Base-by-base conservation (phyloP, 148 eudicot species). In the Chenopodium formosanum region DNA sequence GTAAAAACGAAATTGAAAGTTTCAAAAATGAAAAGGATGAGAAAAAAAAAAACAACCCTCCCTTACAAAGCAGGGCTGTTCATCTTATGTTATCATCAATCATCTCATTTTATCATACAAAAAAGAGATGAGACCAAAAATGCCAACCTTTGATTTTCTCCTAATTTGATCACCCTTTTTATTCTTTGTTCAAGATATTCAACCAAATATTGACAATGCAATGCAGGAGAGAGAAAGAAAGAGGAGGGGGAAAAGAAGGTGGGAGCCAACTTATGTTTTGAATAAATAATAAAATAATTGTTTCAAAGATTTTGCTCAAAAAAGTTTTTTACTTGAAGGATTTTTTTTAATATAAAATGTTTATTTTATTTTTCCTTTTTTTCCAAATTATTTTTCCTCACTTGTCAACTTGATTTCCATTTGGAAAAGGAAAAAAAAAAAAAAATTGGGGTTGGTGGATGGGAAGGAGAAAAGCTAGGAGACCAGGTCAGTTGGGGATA, bases 401-500 rank as follows among this genome's bases (percentile, higher is more conserved):
- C 46, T 53, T 66, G 81, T 73, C 70, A 66, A 78, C 80, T 66
- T 66, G 52, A 73, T 78, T 74, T 58, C 71, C 84, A 72, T 85
- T 75, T 62, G 79, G 74, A 73, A 72, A 27, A 70, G 23, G 2
- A 3, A 47, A 58, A 32, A 27, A 70, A 32, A 11, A 3, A 47
- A 58, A 32, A 80, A 0, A 1, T 34, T 63, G 56, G 79, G 80
- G 77, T 53, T 81, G 86, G 87, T 84, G 81, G 73, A 81, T 86
- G 87, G 72, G 80, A 64, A 76, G 83, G 84, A 80, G 82, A 78
- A 73, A 79, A 79, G 73, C 86, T 69, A 81, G 83, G 85, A 88
- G 86, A 86, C 87, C 79, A 82, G 82, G 87, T 82, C 88, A 44
- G 65, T 80, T 82, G 89, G 78, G 77, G 62, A 69, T 82, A 63